Evolutionary conservation across 129 eudicot species (phyloP).

Genomic region (Gnaphalium uliginosum): DNA sequence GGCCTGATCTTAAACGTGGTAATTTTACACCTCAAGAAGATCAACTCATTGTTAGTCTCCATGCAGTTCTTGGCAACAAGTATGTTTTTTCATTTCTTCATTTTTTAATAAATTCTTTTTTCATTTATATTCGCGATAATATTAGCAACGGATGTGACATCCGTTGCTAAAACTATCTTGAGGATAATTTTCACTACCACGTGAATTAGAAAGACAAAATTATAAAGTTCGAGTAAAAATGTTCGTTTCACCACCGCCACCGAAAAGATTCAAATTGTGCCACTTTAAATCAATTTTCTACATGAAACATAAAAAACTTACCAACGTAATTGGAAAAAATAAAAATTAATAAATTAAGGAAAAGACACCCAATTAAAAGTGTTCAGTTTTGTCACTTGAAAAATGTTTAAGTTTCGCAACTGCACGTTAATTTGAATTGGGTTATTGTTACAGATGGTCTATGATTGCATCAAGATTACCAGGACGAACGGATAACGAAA

Average conservation of each 20-base stretch:
- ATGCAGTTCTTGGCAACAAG: constrained; percentile 72
- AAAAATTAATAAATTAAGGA: neutral
- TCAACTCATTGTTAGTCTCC: constrained; percentile 70
- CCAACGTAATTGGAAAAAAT: neutral
- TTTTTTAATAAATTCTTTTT: neutral
- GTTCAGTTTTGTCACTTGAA: neutral
- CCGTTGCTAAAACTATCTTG: neutral
- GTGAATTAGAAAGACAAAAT: no score
- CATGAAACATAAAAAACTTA: neutral
- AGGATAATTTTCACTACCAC: no score
- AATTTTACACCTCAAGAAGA: constrained; percentile 72
- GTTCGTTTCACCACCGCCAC: no score
- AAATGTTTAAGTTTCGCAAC: neutral
- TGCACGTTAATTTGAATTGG: neutral
- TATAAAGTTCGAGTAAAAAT: no score
- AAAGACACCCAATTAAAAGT: neutral
- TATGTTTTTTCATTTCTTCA: neutral
- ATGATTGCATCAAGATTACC: constrained; percentile 64
- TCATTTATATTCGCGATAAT: no score
- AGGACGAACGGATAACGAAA: constrained; percentile 75
- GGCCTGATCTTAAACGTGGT: constrained; percentile 75
- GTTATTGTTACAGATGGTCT: constrained; percentile 55
- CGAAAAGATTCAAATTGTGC: no score
- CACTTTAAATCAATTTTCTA: no score
- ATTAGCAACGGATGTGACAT: neutral